These are phyloP conservation scores for Cadophora sp. DNA, from an alignment of 2,329 filamentous ascomycete genomes.

Conservation along the genomic window DNA sequence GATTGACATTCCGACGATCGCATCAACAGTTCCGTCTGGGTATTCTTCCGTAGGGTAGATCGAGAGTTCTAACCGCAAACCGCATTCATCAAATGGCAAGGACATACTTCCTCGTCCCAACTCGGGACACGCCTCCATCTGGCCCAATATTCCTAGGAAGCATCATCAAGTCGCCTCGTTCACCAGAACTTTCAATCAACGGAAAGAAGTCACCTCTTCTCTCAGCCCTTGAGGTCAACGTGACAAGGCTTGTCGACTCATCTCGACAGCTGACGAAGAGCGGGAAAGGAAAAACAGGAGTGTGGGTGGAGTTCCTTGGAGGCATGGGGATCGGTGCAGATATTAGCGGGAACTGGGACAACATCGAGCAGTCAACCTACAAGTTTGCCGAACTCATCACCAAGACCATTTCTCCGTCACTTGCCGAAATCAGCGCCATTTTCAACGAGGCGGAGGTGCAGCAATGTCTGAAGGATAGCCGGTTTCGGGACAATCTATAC, in stretches of 20 bases:
- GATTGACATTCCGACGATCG: not conserved
- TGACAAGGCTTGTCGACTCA: not conserved
- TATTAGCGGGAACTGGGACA: slow-evolving; percentile 21
- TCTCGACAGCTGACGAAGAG: slow-evolving; percentile 15
- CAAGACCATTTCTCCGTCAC: slow-evolving; percentile 14
- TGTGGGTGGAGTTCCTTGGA: slow-evolving; percentile 26
- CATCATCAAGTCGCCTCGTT: slow-evolving; percentile 29
- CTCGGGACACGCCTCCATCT: slow-evolving; percentile 17
- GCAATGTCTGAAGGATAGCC: slow-evolving; percentile 18
- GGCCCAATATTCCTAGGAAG: slow-evolving; percentile 32
- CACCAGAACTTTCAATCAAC: slow-evolving; percentile 24
- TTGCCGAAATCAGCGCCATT: slow-evolving; percentile 12
- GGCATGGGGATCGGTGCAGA: slow-evolving; percentile 20
- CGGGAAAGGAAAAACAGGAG: slow-evolving; percentile 19
- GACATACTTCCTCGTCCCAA: slow-evolving; percentile 30
- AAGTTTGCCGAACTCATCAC: slow-evolving; percentile 26
- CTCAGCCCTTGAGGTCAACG: slow-evolving; percentile 17
- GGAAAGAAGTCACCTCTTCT: slow-evolving; percentile 20
- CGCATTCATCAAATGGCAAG: slow-evolving; percentile 17
- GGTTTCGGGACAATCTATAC: slow-evolving; percentile 24
- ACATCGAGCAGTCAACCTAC: slow-evolving; percentile 10
- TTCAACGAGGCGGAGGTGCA: slow-evolving; percentile 22
- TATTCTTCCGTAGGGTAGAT: too few species aligned
- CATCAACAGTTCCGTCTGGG: too few species aligned
- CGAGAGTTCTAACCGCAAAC: not conserved